Evolutionary conservation across 306 rosid species (phyloP).

Genomic region (Carpinus viminea): DNA sequence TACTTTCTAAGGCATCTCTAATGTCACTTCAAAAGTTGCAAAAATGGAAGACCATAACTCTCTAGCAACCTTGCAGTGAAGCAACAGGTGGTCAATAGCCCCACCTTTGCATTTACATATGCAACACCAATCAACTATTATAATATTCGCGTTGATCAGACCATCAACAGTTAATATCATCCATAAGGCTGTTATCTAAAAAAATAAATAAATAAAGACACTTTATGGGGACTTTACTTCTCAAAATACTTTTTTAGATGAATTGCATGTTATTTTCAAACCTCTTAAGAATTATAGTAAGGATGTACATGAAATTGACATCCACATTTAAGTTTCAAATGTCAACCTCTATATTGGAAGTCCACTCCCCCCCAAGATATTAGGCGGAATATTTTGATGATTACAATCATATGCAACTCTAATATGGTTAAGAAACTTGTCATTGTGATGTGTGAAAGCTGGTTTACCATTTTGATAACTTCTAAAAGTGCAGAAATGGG

Average conservation of each 20-base stretch:
- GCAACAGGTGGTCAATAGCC: too few species aligned
- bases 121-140: neutral
- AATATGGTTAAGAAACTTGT: too few species aligned
- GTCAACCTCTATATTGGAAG: neutral
- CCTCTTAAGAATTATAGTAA: neutral
- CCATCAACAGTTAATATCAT: neutral
- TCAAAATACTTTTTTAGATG: neutral
- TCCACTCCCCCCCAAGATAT: too few species aligned
- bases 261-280: neutral
- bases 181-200: neutral
- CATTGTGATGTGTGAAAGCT: neutral
- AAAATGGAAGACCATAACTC: too few species aligned
- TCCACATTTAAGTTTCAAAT: neutral
- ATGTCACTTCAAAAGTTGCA: too few species aligned
- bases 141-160: neutral
- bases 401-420: too few species aligned
- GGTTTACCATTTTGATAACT: neutral
- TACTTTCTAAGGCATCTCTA: too few species aligned
- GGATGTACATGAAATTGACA: neutral
- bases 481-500: constrained; percentile 1
- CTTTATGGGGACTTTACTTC: neutral
- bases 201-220: neutral
- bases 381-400: too few species aligned
- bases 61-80: too few species aligned
- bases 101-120: too few species aligned